Conservation (phyloP, 352 stramenopile genomes). For the Blastocystis sp. region DNA sequence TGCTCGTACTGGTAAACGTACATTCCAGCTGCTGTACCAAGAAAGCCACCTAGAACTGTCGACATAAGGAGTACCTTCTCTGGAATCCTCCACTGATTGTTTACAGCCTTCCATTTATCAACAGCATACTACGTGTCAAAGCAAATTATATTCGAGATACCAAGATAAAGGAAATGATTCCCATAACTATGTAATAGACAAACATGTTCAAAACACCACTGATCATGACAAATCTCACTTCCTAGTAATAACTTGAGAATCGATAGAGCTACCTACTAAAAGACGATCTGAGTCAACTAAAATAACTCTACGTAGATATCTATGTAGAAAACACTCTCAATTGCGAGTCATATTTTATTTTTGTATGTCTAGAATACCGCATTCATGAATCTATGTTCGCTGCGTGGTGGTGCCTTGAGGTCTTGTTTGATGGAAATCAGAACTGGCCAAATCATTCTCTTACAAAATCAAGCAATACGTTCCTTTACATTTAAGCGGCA, state of each 20-base stretch:
- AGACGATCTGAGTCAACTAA: too few species aligned
- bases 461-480: not conserved
- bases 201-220: not conserved
- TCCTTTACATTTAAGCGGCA: not conserved
- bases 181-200: not conserved
- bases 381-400: too few species aligned
- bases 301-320: too few species aligned
- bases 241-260: too few species aligned
- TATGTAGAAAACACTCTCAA: too few species aligned
- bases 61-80: not conserved
- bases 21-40: not conserved
- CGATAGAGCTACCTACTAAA: too few species aligned
- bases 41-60: not conserved
- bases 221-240: too few species aligned
- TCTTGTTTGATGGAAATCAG: too few species aligned
- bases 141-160: not conserved
- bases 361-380: too few species aligned
- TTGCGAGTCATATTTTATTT: too few species aligned
- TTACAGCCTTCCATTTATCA: not conserved
- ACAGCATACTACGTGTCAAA: not conserved
- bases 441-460: too few species aligned
- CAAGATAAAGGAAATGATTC: not conserved
- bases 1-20: not conserved
- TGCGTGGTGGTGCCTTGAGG: too few species aligned
- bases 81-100: not conserved